Percentiles rank a stretch among this genome's conserved stretches.
Conservation (phyloP, 257 asterid genomes). For the Solanum sejunctum region DNA sequence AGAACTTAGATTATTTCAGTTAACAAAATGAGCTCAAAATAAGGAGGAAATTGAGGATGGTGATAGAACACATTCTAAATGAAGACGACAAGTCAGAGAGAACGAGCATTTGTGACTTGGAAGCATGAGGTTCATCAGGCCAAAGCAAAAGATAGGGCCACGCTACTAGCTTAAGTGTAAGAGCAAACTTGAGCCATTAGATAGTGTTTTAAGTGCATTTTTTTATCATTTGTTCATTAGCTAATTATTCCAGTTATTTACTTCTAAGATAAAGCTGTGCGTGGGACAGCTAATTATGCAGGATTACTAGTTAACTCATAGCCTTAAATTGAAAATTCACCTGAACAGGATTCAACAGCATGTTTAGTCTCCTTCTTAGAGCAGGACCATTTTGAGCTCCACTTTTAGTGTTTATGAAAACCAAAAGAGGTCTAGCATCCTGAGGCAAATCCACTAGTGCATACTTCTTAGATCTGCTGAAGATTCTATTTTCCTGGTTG, state of each 20-base stretch:
- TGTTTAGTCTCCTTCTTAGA: conserved; percentile 58
- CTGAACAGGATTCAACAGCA: conserved; percentile 80
- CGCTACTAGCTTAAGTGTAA: background rate
- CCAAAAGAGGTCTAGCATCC: conserved; percentile 80
- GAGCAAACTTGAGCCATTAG: background rate
- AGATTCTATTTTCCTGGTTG: conserved; percentile 22
- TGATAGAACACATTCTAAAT: background rate
- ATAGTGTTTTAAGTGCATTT: background rate
- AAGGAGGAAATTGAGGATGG: background rate
- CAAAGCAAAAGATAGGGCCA: background rate
- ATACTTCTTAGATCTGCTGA: conserved; percentile 38
- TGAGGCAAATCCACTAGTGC: conserved; percentile 46
- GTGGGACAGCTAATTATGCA: background rate
- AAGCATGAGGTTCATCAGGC: background rate
- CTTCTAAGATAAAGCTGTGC: background rate
- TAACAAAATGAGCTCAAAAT: background rate
- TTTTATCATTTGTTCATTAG: background rate
- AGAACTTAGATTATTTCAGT: background rate
- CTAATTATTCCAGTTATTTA: background rate
- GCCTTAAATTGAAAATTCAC: conserved; percentile 16
- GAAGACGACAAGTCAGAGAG: background rate
- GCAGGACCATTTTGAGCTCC: conserved; percentile 74
- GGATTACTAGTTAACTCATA: background rate
- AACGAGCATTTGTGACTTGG: background rate
- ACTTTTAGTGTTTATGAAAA: conserved; percentile 67